Conservation (phyloP, 768 basidiomycete species). For the Fibroporia radiculosa region DNA sequence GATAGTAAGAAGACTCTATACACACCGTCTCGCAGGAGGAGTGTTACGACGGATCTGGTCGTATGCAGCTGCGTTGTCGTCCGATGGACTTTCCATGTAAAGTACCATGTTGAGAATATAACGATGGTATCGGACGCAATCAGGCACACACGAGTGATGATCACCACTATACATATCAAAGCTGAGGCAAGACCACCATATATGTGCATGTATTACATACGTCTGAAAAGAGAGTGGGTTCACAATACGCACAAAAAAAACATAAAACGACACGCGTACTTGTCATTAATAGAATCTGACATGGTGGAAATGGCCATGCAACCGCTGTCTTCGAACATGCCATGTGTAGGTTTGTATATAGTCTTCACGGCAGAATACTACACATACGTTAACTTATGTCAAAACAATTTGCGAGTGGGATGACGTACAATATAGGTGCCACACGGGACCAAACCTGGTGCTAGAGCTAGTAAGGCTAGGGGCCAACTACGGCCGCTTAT, state of each 20-base stretch:
- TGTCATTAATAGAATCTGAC: not conserved
- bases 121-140: constrained; percentile 6
- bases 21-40: constrained; percentile 8
- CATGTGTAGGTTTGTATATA: no score
- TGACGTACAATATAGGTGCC: constrained; percentile 6
- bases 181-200: not conserved
- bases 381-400: no score
- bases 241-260: no score
- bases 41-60: not conserved
- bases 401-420: no score
- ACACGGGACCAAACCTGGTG: not conserved
- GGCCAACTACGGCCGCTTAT: constrained; percentile 2
- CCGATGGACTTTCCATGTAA: not conserved
- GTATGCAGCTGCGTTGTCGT: not conserved
- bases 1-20: not conserved
- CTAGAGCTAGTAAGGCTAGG: not conserved
- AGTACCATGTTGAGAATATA: constrained; percentile 3
- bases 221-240: not conserved
- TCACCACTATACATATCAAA: not conserved
- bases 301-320: not conserved
- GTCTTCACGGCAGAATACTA: no score
- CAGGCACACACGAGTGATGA: not conserved
- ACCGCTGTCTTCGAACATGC: no score
- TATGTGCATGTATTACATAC: not conserved
- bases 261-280: no score